Conservation (phyloP, 306 rosid species). For the Quercus suber region DNA sequence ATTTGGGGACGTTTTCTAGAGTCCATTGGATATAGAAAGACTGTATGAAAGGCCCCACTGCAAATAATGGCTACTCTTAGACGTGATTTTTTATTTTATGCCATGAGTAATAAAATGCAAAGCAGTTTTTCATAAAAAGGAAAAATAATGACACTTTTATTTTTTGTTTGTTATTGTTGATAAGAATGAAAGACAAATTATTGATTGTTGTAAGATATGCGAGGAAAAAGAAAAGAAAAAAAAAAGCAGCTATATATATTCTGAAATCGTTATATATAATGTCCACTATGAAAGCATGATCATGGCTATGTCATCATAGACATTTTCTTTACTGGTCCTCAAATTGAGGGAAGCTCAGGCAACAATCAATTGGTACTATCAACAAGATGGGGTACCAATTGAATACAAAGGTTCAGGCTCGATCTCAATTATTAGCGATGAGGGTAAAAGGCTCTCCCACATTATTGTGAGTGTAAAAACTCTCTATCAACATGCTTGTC, state of each 20-base stretch:
- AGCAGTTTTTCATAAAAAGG: too few species aligned
- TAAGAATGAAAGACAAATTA: neutral
- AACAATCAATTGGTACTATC: conserved; percentile 29
- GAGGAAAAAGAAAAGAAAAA: neutral
- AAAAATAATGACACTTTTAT: neutral
- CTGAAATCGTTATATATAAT: conserved; percentile 20
- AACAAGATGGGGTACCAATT: conserved; percentile 28
- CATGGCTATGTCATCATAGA: conserved; percentile 18
- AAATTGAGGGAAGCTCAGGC: conserved; percentile 43
- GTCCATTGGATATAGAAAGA: too few species aligned
- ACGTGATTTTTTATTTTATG: too few species aligned
- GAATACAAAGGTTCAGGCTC: conserved; percentile 30
- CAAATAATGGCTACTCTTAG: too few species aligned
- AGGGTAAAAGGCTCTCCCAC: conserved; percentile 15
- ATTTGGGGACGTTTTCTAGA: too few species aligned
- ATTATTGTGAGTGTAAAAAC: conserved; percentile 26
- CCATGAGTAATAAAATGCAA: too few species aligned
- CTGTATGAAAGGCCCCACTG: too few species aligned
- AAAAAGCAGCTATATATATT: neutral
- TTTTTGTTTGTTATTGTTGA: neutral
- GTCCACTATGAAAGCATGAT: conserved; percentile 20
- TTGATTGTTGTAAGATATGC: neutral
- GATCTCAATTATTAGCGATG: conserved; percentile 31
- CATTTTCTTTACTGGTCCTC: conserved; percentile 32
- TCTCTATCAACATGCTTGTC: conserved; percentile 61